Evolutionary conservation across 2,329 filamentous ascomycete species (phyloP), one percentile per base, ranked within the genome.

Genomic region (Canariomyces notabilis): DNA sequence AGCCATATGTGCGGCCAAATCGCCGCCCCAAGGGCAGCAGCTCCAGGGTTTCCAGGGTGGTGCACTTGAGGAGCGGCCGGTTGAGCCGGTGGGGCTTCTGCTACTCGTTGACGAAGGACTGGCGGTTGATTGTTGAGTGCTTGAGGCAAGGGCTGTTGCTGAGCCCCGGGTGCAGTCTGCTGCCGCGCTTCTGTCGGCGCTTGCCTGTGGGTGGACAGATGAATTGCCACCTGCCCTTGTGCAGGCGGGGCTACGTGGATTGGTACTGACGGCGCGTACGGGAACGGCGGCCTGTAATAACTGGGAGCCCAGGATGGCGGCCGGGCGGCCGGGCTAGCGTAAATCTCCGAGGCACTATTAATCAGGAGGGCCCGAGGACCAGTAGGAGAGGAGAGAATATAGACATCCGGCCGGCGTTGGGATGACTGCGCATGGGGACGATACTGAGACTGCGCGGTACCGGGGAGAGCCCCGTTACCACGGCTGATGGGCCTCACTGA

Each of bases 1-100:
- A 83, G 68, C 80, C 80, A 84, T 21, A 84, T 59, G 42, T 82
- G 74, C n/a, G 78, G 78, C 68, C 75, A 77, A n/a, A 79, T 44
- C 14, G 70, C 69, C 4, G 66, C 68, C 38, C 71, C 45, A 18
- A 73, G 49, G 15, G 68, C 64, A 2, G 58, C 66, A 1, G 62
- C 61, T 3, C 60, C 63, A 1, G 67, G 67, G 39, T 73, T 74
- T 43, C 65, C 67, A 6, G 61, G 63, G 40, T 70, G 71, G 8
- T 49, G 41, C 11, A 49, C 5, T 12, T 31, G 42, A 18, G 38
- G 26, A 18, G 33, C 46, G 4, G 46, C 32, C 14, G 32, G 35
- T 5, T 35, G 35, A 3, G 35, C 35, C 31, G 42, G 23, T 12
- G 46, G 41, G 2, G 36, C 40, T n/a, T 35, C 44, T n/a, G 49